Evolutionary conservation across 371 early-diverging fungal genomes (phyloP), one percentile per base, ranked within the genome.

Genomic region (Mucor lusitanicus): DNA sequence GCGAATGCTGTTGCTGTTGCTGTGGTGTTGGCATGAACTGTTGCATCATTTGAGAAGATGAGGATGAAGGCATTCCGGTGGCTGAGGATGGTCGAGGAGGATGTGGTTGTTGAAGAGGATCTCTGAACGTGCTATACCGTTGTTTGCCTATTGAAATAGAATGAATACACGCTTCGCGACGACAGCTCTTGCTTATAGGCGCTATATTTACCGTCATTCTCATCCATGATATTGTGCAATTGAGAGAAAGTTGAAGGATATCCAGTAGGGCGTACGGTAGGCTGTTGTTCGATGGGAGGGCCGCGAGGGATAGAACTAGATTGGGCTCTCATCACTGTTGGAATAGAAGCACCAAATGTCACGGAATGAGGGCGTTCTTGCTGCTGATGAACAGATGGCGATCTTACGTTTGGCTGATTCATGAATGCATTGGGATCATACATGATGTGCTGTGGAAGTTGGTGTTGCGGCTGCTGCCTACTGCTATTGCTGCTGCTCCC

Each of bases 301-400:
- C 30, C 42, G 23, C 64, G 39, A 7, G 64, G 33, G 17, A 63
- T 54, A 37, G 63, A 63, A 5, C 27, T 27, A 54, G 63, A 33
- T 25, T 50, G 50, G 17, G 39, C 33, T 39, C 59, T 37, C 12
- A 59, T 53, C 1, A 50, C 30, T 25, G 25, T 37, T 13, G 59
- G 65, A 42, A 65, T 25, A 15, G 63, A 6, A 3, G 69, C 69
- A 30, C 64, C 64, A 55, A 64, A 69, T 44, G 70, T 64, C 44
- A 69, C 64, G 7, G 70, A 69, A 28, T 69, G 70, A 28, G 70
- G 70, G 7, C 70, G 25, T n/a, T 64, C 64, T 21, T 33, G 35
- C 8, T 21, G 21, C 21, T 57, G 57, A 8, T 44, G 35, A 13
- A 55, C 37, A 21, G 68, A 67, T 15, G 57, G 37, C 0, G 61